Conservation (phyloP, 139 green algal genomes). For the Micromonas pusilla region DNA sequence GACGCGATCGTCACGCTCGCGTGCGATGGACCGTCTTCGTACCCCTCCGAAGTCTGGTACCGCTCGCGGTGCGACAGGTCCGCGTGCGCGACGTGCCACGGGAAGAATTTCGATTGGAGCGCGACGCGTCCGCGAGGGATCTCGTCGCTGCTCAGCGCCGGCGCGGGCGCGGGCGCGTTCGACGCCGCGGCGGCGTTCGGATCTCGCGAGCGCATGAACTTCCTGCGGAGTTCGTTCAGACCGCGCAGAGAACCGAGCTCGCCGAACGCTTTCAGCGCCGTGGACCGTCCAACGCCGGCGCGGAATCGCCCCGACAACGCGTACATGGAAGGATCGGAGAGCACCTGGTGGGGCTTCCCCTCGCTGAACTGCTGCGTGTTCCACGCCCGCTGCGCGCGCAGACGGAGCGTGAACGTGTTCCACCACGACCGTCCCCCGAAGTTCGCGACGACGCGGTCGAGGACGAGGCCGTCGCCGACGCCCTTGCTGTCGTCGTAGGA, state of each 20-base stretch:
- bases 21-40: not conserved
- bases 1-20: not conserved
- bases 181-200: not conserved
- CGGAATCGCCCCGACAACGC: not conserved
- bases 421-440: constrained; percentile 1
- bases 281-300: not conserved
- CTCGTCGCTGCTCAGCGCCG: not conserved
- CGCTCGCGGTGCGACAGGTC: not conserved
- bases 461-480: not conserved
- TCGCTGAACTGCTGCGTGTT: not conserved
- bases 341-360: not conserved
- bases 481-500: not conserved
- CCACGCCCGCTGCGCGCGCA: constrained; percentile 15
- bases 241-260: constrained; percentile 1
- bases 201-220: not conserved
- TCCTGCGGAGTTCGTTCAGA: not conserved
- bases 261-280: constrained; percentile 3
- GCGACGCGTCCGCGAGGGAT: not conserved
- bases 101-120: not conserved
- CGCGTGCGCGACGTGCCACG: not conserved
- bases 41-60: not conserved
- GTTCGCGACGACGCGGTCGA: constrained; percentile 16
- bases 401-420: not conserved
- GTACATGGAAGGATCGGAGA: constrained; percentile 5
- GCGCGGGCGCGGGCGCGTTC: not conserved